Base-by-base conservation (phyloP, 768 basidiomycete genomes). In the Pisolithus microcarpus region DNA sequence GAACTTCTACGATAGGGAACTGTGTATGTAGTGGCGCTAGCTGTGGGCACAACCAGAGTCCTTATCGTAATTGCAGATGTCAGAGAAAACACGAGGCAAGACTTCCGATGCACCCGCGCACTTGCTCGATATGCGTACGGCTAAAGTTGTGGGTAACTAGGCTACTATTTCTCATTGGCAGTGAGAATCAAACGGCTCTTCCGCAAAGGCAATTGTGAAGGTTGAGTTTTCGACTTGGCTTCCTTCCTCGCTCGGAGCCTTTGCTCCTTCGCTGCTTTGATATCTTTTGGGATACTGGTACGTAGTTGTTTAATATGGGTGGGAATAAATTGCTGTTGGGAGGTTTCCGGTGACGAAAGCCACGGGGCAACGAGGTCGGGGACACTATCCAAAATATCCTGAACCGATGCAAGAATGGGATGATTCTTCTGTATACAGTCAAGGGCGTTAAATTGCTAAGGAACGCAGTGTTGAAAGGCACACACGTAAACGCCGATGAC, bases 301-400 rank as follows among this genome's bases (percentile, higher is more conserved):
- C 77, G 76, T 19, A 91, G 63, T 56, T 91, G 88, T 61, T 92
- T 94, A 56, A 91, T 75, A 60, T 90, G 85, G 0, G 89, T 90
- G 2, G 85, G 81, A 38, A 86, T 67, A 23, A 84, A 70, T 16
- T 65, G 19, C n/a, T 44, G 49, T 42, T 50, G 46, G 48, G n/a
- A 37, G 50, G 52, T 26, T 6, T 48, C 46, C 13, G 56, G 42
- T 30, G 67, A 58, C 4, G 73, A 65, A 13, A 80, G 70, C 91
- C 91, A 94, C 6, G 82, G 71, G 0, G 88, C 87, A 15, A 74
- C 68, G 13, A 86, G 61, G 18, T 73, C 65, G 10, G 80, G 77
- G n/a, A 88, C 64, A 28, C 72, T 65, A 28, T 73, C 68, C 21
- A 87, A 58, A 37, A 81, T 54, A 3, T 70, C 59, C 5, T 65